Percentiles rank a stretch among this genome's conserved stretches.
Evolutionary conservation across 805 yeast genomes (phyloP).

Genomic region (Myxozyma monticola): DNA sequence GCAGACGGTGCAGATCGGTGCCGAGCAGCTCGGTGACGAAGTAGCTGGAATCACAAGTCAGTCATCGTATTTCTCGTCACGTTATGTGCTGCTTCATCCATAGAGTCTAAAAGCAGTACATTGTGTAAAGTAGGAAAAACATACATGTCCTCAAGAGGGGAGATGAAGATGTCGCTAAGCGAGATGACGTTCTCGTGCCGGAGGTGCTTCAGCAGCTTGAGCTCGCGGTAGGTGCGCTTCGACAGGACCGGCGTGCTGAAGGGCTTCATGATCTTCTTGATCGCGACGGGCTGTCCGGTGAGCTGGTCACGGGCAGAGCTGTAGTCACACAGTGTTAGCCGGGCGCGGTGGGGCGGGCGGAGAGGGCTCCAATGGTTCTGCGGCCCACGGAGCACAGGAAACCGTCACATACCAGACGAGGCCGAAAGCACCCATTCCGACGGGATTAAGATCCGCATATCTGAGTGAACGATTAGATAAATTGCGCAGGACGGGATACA

Average conservation of each 20-base stretch:
- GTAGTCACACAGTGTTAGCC: not conserved
- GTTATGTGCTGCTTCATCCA: too few species aligned
- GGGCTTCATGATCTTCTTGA: conserved; percentile 97
- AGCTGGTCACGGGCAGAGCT: conserved; percentile 85
- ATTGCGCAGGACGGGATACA: conserved; percentile 15
- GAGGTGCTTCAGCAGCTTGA: conserved; percentile 87
- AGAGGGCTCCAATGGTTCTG: too few species aligned
- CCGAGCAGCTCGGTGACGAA: conserved; percentile 97
- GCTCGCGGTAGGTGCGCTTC: conserved; percentile 93
- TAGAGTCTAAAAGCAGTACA: not conserved
- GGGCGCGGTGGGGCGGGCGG: too few species aligned
- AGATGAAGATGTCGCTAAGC: conserved; percentile 86
- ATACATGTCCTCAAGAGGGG: conserved; percentile 91
- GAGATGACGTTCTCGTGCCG: conserved; percentile 94
- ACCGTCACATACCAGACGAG: conserved; percentile 61
- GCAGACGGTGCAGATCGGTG: conserved; percentile 87
- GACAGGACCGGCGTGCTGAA: conserved; percentile 93
- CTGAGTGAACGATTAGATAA: conserved; percentile 38
- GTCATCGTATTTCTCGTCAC: too few species aligned
- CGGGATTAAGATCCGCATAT: conserved; percentile 91
- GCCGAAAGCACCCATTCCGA: conserved; percentile 99
- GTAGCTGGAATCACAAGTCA: conserved; percentile 43
- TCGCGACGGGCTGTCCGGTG: conserved; percentile 91
- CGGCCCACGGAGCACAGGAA: not conserved
- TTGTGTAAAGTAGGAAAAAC: conserved; percentile 3